Base-by-base conservation (phyloP, 2,329 filamentous ascomycete species). In the Corinectria fuckeliana region DNA sequence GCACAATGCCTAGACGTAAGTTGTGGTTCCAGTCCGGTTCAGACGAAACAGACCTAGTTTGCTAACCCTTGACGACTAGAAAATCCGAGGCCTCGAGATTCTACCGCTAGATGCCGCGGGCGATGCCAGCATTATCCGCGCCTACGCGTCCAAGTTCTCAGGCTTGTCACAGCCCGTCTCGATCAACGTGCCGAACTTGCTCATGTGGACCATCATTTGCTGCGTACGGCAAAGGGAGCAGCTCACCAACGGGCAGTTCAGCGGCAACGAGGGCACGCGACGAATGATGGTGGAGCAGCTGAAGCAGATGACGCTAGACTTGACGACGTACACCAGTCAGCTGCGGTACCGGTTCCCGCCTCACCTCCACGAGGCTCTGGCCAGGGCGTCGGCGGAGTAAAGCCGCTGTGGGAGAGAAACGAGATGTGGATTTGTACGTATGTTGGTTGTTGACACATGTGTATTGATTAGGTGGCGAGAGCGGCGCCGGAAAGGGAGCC, bases 311-410 rank as follows among this genome's bases (percentile, higher is more conserved):
- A 93, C 91, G 36, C 88, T 93, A 75, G 94, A 98, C 76, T 78
- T 97, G 70, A 97, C 95, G 81, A 91, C 95, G 13, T 98, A 97
- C 80, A 94, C 93, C 14, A 94, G 93, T 56, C 88, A 97, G 83
- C 87, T 98, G 72, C 88, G 91, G 72, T 98, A 97, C 78, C 88
- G 95, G 71, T 85, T 98, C 78, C 92, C 92, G 50, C 90, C 91
- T 34, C 86, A 91, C 71, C 84, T 98, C 55, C 94, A 96, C 77
- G 94, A 97, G 81, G 91, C 90, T 63, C 80, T 98, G 71, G 93
- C 93, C 48, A 86, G 89, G 72, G 92, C 91, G 38, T 91, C 90
- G 49, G 88, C 89, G 42, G 90, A 93, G 70, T 71, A 58, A 61
- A 42, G n/a, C 25, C 16, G 28, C 4, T 25, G 26, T 5, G 18